Evolutionary conservation across 2,329 filamentous ascomycete genomes (phyloP), one percentile per base, ranked within the genome.

Genomic region (Gyromitra esculenta): DNA sequence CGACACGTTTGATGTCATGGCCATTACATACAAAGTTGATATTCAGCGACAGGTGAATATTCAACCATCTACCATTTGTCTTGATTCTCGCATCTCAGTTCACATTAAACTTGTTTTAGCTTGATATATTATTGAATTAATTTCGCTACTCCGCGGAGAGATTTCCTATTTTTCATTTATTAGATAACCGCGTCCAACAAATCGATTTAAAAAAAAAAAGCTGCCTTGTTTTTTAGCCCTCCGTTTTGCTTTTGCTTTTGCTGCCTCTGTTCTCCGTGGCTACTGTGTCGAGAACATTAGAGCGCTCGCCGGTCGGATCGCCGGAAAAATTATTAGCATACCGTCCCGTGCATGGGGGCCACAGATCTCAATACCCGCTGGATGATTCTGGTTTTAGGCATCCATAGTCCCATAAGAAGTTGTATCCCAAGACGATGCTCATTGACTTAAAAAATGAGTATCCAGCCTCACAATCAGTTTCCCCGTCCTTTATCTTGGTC

Each of bases 321-420:
- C 41, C 68, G 68, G 68, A 71, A 64, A 69, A 71, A 71, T 52
- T 56, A 64, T 64, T 45, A 45, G 43, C 59, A 54, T 39, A 43
- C 63, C 48, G 35, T 56, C 68, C 68, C 57, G 68, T 57, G 68
- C 59, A 71, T 71, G 68, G 68, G 68, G 68, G 68, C 35, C 68
- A 63, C n/a, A 41, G 41, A 66, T 5, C 21, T n/a, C 43, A 15
- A 21, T 45, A 11, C 62, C 62, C 62, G 43, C 62, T 63, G 68
- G 68, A 35, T 37, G 56, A 64, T 52, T 71, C 68, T 57, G 68
- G 35, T 64, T 45, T n/a, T 63, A 43, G 25, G 25, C 43, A 15
- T 37, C 11, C 37, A 35, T 71, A 25, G 56, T 7, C 35, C 45
- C 68, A 56, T 35, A 35, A 21, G 21, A 39, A 52, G 3, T 21